Percentiles rank a stretch among this genome's conserved stretches.
These are phyloP conservation scores for Tolypocladium sp. DNA, from an alignment of 2,329 filamentous ascomycete genomes.

Conservation along the genomic window DNA sequence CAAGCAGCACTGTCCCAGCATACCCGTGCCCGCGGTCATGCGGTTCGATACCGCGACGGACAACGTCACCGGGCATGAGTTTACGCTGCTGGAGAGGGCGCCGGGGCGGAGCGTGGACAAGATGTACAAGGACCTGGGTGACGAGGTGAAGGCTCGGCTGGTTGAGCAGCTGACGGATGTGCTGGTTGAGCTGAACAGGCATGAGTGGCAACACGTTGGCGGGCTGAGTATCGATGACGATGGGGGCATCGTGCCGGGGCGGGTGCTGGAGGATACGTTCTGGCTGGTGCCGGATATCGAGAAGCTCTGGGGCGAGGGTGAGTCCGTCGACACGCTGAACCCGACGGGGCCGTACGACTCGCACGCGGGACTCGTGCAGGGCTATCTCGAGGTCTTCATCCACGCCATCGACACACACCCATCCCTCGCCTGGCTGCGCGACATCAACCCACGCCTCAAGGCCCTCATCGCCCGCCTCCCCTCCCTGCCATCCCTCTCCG, in stretches of 20 bases:
- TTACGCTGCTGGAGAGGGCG: slow-evolving; percentile 18
- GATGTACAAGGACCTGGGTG: slow-evolving; percentile 15
- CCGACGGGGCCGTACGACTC: slow-evolving; percentile 13
- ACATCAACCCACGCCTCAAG: slow-evolving; percentile 16
- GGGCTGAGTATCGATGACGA: slow-evolving; percentile 12
- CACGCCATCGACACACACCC: slow-evolving; percentile 15
- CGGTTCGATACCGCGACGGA: slow-evolving; percentile 13
- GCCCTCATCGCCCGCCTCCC: slow-evolving; percentile 10
- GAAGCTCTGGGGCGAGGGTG: slow-evolving; percentile 14
- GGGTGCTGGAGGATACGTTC: slow-evolving; percentile 24
- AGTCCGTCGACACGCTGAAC: slow-evolving; percentile 16
- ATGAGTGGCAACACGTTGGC: slow-evolving; percentile 15
- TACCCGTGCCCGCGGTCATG: slow-evolving; percentile 24
- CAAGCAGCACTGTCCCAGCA: slow-evolving; percentile 13
- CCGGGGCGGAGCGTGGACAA: slow-evolving; percentile 16
- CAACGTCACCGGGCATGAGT: slow-evolving; percentile 22
- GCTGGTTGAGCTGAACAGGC: slow-evolving; percentile 18
- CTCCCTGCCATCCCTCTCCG: slow-evolving; percentile 4
- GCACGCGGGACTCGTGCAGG: slow-evolving; percentile 16
- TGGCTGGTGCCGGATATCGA: slow-evolving; percentile 22
- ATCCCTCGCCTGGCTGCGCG: slow-evolving; percentile 14
- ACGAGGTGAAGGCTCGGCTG: slow-evolving; percentile 9
- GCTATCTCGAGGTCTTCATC: slow-evolving; percentile 15
- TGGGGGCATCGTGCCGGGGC: slow-evolving; percentile 10
- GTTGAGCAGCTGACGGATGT: slow-evolving; percentile 19